A percentile compares a stretch with the other conserved stretches of the same genome.
These are phyloP conservation scores for Phaeosphaeriaceae sp. DNA, from an alignment of 2,329 filamentous ascomycete species.

Conservation along the genomic window DNA sequence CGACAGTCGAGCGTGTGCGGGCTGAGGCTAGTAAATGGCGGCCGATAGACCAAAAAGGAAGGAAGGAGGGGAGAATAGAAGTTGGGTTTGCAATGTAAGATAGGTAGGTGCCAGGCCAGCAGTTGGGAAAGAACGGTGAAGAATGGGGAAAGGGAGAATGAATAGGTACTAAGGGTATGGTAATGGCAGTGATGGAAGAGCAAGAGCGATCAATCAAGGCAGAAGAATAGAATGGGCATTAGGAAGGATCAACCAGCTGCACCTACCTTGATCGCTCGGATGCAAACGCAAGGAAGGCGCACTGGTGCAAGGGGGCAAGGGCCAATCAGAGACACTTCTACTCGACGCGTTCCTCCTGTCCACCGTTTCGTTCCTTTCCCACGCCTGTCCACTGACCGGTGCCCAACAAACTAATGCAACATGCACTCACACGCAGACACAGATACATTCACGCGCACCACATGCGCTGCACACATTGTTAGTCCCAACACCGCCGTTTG, in stretches of 20 bases:
- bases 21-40: neutral
- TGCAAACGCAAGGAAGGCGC: slow-evolving; percentile 37
- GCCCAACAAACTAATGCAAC: slow-evolving; percentile 6
- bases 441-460: neutral
- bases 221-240: neutral
- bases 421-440: neutral
- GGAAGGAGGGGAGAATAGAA: neutral
- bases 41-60: neutral
- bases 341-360: slow-evolving; percentile 25
- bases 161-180: neutral
- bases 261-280: slow-evolving; percentile 14
- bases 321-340: slow-evolving; percentile 26
- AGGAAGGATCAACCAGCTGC: slow-evolving; percentile 11
- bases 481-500: slow-evolving; percentile 1
- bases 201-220: neutral
- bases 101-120: neutral
- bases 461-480: neutral
- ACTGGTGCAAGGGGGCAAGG: slow-evolving; percentile 24
- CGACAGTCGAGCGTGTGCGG: slow-evolving; percentile 6
- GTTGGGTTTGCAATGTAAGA: neutral
- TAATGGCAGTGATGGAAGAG: neutral
- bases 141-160: neutral
- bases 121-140: neutral
- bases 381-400: slow-evolving; percentile 27
- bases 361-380: slow-evolving; percentile 15